phyloP scores from a whole-genome alignment of 768 basidiomycete genomes.

The Leccinum aurantiacum region DNA sequence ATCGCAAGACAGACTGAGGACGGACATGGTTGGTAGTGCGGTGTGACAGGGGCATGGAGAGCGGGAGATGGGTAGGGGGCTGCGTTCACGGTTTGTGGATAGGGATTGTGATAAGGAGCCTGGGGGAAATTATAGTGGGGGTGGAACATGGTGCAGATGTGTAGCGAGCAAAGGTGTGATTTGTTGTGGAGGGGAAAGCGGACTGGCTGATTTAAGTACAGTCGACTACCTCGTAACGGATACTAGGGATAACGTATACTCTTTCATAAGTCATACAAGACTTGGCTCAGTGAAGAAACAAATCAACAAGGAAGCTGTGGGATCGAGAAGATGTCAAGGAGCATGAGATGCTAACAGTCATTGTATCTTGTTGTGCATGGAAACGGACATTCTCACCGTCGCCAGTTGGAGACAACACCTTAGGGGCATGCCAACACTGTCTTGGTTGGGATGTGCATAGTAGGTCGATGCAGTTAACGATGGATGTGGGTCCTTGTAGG shows the following conservation, averaged over 20 bases:
- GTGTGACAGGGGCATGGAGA: not conserved
- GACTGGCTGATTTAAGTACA: not conserved
- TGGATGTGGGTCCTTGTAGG: no score
- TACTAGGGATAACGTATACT: no score
- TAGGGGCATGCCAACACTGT: not conserved
- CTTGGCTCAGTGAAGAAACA: not conserved
- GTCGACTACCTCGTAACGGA: no score
- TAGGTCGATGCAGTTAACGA: not conserved
- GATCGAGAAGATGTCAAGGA: no score
- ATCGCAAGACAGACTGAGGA: not conserved
- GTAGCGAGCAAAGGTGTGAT: not conserved
- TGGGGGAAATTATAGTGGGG: not conserved
- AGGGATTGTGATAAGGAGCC: not conserved
- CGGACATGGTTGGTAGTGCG: slow-evolving; percentile 8
- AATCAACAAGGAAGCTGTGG: not conserved
- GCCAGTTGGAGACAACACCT: not conserved
- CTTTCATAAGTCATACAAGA: no score
- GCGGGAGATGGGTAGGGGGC: not conserved
- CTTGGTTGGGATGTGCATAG: not conserved
- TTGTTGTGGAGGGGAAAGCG: not conserved
- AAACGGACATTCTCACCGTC: not conserved
- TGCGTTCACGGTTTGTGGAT: not conserved
- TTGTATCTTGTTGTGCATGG: slow-evolving; percentile 11
- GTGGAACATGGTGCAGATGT: slow-evolving; percentile 6
- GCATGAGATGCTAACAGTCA: not conserved